Base-by-base conservation (phyloP, 768 basidiomycete genomes). In the Chalciporus pseudorubinellus region DNA sequence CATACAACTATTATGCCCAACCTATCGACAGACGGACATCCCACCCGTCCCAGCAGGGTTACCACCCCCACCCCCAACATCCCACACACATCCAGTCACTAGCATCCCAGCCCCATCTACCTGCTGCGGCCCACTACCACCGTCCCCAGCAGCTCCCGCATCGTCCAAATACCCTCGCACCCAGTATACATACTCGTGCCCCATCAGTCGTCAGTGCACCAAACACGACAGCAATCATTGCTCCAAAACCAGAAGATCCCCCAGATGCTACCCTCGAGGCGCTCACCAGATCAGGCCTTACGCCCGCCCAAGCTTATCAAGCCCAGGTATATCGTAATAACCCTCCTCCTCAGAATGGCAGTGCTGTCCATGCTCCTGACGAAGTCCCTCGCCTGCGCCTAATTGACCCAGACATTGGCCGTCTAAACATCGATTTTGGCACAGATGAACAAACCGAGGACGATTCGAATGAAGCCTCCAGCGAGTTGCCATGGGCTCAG, bases 271-370 rank as follows among this genome's bases (percentile, higher is more conserved):
- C 61, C 40, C 72, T 73, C 55, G 80, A 82, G 53, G 67, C 68
- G 20, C 59, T 73, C 41, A 70, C 74, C 16, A 74, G 72, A 48
- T 71, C 77, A 31, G 83, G 82, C 3, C 77, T 89, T 46, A 87
- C 87, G 4, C 82, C 87, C 39, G 85, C 87, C 10, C 89, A 92
- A 66, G 84, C 86, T 31, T 91, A 90, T 71, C 90, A 89, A 62
- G 82, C 84, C 8, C 87, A 91, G 66, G 77, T 89, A 41, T 83
- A 83, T 60, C 70, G 69, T 51, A 80, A 75, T 60, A 74, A 67
- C 50, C 71, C 77, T 38, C 60, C 69, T 58, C 49, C 59, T 50
- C 70, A 49, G 54, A 69, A 73, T 44, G 70, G 69, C 52, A 41
- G 46, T 13, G 52, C 65, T 11, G 50, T 64, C 53, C 55, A 49